Base-by-base conservation (phyloP, 2,329 filamentous ascomycete genomes). In the Fusarium pseudocircinatum region DNA sequence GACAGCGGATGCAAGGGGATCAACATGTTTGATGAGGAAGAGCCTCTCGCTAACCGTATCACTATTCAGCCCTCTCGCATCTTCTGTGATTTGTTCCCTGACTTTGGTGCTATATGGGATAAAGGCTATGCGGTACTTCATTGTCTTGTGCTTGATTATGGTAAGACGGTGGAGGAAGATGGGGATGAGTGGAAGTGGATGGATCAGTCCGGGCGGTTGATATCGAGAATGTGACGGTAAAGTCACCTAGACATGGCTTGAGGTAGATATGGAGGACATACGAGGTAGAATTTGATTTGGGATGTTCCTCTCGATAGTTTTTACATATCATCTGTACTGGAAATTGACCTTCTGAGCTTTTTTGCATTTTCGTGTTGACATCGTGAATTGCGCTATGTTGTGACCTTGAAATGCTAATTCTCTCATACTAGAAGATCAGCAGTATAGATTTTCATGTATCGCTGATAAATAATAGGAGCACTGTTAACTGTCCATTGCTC, bases 301-400 rank as follows among this genome's bases (percentile, higher is more conserved):
- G 11, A 2, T 14, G 2, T 15, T 32, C 4, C 1, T 24, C 2
- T 18, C n/a, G 28, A 10, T 16, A 24, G 2, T 11, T 11, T 49
- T 32, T 6, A 2, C 13, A 10, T 7, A 18, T 36, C 7, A 36
- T 16, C 1, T 0, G 2, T 10, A 14, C 8, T 0, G 0, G 7
- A 34, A 14, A 12, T 5, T 7, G 8, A 11, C 13, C 4, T 24
- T 4, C 18, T 18, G 7, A 50, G 30, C 26, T 30, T 6, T 12
- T 7, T 10, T n/a, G 22, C 20, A 16, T 9, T 10, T 4, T 30
- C 4, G 3, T 4, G 3, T 9, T n/a, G 7, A 13, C 3, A 2
- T n/a, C 3, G 4, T 18, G 7, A 7, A 13, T 7, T 32, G 15
- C 16, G 15, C 28, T 18, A 18, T 1, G 0, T 8, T 6, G 7